Conservation (phyloP, 495 filamentous ascomycete genomes). For the Xylaria castorea region DNA sequence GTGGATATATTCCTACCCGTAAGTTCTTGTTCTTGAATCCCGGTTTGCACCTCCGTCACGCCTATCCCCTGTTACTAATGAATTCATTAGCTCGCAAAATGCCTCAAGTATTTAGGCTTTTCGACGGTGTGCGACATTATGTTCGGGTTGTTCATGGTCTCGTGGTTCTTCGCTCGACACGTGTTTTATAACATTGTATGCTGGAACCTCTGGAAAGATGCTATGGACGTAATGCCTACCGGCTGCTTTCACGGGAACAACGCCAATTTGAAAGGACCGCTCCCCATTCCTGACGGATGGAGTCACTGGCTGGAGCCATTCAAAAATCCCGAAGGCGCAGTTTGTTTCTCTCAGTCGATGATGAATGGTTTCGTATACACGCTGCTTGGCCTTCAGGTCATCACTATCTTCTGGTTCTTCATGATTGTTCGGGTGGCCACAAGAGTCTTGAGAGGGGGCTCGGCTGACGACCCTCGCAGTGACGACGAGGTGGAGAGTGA, state of each 20-base stretch:
- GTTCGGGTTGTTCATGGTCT: constrained; percentile 86
- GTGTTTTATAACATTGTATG: constrained; percentile 77
- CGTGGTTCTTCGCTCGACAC: constrained; percentile 86
- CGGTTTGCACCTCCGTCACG: background rate
- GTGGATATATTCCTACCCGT: constrained; percentile 90
- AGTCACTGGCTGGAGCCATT: constrained; percentile 74
- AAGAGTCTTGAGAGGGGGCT: constrained; percentile 74
- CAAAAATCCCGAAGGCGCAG: constrained; percentile 66
- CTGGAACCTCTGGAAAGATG: constrained; percentile 80
- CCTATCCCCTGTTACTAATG: constrained; percentile 28
- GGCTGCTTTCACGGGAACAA: constrained; percentile 70
- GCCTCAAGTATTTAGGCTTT: constrained; percentile 86
- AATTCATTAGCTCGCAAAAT: constrained; percentile 79
- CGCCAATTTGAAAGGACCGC: constrained; percentile 59
- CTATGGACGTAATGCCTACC: constrained; percentile 64
- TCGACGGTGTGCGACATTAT: constrained; percentile 77
- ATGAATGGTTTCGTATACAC: constrained; percentile 76
- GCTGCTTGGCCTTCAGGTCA: constrained; percentile 76
- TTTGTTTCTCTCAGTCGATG: constrained; percentile 78
- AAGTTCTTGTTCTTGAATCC: constrained; percentile 43
- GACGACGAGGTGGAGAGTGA: constrained; percentile 81
- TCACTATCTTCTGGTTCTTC: constrained; percentile 87
- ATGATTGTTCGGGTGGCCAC: constrained; percentile 84
- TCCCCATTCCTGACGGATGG: constrained; percentile 63
- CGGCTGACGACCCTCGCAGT: constrained; percentile 85